Evolutionary conservation across 2,329 filamentous ascomycete genomes (phyloP).

Genomic region (Aspergillus floridensis): DNA sequence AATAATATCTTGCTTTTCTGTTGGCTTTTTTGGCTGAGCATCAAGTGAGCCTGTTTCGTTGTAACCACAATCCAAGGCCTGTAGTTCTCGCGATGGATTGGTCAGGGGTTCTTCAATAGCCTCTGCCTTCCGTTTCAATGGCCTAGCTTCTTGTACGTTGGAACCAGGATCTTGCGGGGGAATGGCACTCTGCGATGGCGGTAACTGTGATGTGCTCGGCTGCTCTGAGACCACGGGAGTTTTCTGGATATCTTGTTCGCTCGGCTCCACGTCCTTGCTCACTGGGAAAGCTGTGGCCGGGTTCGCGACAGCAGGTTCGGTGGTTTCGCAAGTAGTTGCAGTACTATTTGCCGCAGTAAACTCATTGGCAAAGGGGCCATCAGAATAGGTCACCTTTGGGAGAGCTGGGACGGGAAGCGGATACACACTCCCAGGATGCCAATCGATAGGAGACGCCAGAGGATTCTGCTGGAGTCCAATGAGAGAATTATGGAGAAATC

Average conservation of each 20-base stretch:
- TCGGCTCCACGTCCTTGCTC: not conserved
- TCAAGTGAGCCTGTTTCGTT: constrained; percentile 20
- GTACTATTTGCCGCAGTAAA: not conserved
- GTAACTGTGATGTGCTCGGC: not conserved
- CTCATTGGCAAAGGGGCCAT: constrained; percentile 22
- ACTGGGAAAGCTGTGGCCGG: not conserved
- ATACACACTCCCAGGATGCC: not conserved
- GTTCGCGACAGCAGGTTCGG: not conserved
- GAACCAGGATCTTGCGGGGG: not conserved
- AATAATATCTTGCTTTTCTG: constrained; percentile 9
- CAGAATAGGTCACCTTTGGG: constrained; percentile 15
- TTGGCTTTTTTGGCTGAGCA: constrained; percentile 23
- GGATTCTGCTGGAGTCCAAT: not conserved
- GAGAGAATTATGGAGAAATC: not conserved
- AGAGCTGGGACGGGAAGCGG: not conserved
- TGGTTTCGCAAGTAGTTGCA: not conserved
- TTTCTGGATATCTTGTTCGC: not conserved
- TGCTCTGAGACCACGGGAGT: not conserved
- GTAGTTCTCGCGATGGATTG: not conserved
- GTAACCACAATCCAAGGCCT: not conserved
- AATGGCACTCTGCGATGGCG: not conserved
- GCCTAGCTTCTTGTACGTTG: not conserved
- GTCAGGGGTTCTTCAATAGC: constrained; percentile 23
- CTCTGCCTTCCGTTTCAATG: constrained; percentile 32
- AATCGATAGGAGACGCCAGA: not conserved